Conservation (phyloP, 345 rosid genomes). For the Arabis alpina region DNA sequence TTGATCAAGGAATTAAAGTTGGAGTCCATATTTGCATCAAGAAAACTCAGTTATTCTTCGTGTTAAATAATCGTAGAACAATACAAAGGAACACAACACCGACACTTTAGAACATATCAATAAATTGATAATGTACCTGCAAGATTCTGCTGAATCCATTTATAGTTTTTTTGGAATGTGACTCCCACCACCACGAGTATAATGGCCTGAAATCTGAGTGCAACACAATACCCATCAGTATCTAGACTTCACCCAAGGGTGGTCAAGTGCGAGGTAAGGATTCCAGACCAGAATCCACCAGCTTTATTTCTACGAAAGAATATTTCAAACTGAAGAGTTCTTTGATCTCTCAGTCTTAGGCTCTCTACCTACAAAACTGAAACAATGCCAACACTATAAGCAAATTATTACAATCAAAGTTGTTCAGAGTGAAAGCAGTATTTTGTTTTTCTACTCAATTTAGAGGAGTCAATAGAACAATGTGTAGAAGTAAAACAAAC, state of each 20-base stretch:
- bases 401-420: neutral
- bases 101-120: neutral
- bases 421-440: neutral
- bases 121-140: conserved; percentile 56
- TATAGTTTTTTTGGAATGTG: conserved; percentile 97
- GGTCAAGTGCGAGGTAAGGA: conserved; percentile 51
- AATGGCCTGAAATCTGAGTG: conserved; percentile 65
- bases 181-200: conserved; percentile 99
- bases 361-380: conserved; percentile 36
- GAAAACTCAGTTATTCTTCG: neutral
- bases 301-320: conserved; percentile 31
- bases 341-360: conserved; percentile 1
- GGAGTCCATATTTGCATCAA: conserved; percentile 78
- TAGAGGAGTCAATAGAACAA: neutral
- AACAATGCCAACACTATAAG: conserved; percentile 18
- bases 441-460: neutral
- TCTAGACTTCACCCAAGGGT: conserved; percentile 64
- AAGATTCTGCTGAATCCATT: conserved; percentile 99
- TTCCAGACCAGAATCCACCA: conserved; percentile 74
- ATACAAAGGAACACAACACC: conserved; percentile 12
- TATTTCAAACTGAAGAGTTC: too few relatives aligned
- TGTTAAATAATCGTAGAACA: neutral
- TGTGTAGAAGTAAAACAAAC: conserved; percentile 12
- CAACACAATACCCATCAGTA: conserved; percentile 65
- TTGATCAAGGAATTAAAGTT: conserved; percentile 94